Evolutionary conservation across 768 basidiomycete genomes (phyloP), one percentile per base, ranked within the genome.

Genomic region (Astraeus odoratus): DNA sequence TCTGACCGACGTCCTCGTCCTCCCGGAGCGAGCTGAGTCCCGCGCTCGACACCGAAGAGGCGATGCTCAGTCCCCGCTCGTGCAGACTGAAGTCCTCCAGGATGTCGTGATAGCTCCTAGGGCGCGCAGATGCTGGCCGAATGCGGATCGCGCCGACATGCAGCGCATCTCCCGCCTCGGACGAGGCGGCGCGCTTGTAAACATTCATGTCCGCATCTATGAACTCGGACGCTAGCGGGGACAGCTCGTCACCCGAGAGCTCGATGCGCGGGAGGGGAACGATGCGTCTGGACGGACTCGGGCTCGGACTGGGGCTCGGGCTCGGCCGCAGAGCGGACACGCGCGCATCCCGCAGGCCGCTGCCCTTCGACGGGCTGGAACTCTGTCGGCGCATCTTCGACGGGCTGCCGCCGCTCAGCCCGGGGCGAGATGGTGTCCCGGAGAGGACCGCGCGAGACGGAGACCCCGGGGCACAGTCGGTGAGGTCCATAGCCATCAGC

Each of bases 91-190:
- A 83, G 49, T 82, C 82, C 36, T 80, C 80, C 42, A 83, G 60
- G 42, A 85, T 75, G 51, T 83, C 77, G 50, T 80, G 70, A 56
- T 80, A 84, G 51, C 83, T 86, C 56, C 75, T 66, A 13, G 82
- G 76, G 7, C 81, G 73, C 16, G 64, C 47, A 1, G 64, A 43
- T 41, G 60, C 61, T 20, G 63, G 50, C 16, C 70, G 62, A 13
- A 69, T 54, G 13, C 63, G 53, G 9, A 66, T 56, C 0, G 59
- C 57, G 24, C 41, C 44, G 9, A 38, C 56, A 0, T 39, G 23
- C 2, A 46, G 55, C 5, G 49, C 44, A 24, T 47, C 26, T 13
- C 30, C 9, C 15, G 44, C 16, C 8, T 31, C 44, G 22, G 20
- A 35, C 2, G 45, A 18, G n/a, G 15, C 18, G 7, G 43, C 8